Evolutionary conservation across 2,329 filamentous ascomycete genomes (phyloP), one percentile per base, ranked within the genome.

Genomic region (Chrysosporium queenslandicum): DNA sequence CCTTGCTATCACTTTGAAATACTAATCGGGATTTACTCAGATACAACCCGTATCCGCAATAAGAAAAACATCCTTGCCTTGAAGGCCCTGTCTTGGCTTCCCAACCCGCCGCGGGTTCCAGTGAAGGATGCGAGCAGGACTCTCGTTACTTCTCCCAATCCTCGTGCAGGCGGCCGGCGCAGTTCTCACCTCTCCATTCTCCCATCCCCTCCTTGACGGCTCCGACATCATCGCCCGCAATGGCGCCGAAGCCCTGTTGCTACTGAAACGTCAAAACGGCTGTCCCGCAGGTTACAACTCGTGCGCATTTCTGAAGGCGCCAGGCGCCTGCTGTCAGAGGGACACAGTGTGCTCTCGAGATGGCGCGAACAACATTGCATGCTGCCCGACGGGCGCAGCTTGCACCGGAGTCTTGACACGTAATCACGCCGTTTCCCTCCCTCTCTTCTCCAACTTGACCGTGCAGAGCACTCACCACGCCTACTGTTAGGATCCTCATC

Each of bases 311-410:
- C 63, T 80, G 36, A 76, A 74, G 50, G 75, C 75, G 4, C 66
- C 75, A 1, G 71, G 71, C 36, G 71, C 79, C 51, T 83, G 80
- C 70, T 83, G 80, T 64, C 68, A 68, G 30, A 65, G 68, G 37
- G 71, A 69, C 46, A 73, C 77, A 20, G 69, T 73, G 53, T 83
- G 80, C 67, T 73, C 75, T 39, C 71, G 73, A 47, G 80, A 83
- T 64, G 65, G 66, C 37, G 76, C 73, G 34, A 73, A 78, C 50
- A 71, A 81, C 55, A 75, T 82, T 50, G 80, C 79, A 21, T 83
- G 80, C 70, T 83, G 80, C 66, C 79, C 79, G 0, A 71, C 66
- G 23, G 74, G 76, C 47, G 75, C 76, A 12, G 74, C 68, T 25
- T 83, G 80, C 60, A 82, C 79, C 0, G 80, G 80, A 1, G 74